A percentile compares a stretch with the other conserved stretches of the same genome.
Conservation (phyloP, 495 filamentous ascomycete species). For the Lichina pygmaea region DNA sequence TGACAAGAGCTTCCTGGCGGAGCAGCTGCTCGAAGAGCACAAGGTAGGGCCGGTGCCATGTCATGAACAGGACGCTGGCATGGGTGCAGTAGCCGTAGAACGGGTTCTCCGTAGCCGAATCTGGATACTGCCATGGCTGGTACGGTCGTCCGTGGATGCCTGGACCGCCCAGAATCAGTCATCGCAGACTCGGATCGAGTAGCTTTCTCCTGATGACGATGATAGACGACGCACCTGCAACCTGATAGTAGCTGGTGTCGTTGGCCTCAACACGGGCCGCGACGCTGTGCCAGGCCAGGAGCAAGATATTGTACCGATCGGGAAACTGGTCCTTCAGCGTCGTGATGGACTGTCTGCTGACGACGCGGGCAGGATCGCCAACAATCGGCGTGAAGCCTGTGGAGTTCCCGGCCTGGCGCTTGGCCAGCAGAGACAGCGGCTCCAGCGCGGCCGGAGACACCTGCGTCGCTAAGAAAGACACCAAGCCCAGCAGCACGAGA, state of each 20-base stretch:
- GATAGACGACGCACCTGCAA: background rate
- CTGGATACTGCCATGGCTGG: background rate
- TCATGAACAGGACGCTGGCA: background rate
- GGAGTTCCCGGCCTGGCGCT: too few relatives aligned
- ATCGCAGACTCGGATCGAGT: background rate
- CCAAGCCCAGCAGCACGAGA: too few relatives aligned
- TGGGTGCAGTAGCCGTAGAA: background rate
- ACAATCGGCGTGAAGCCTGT: background rate
- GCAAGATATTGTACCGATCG: background rate
- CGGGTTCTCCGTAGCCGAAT: background rate
- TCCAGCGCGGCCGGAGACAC: too few relatives aligned
- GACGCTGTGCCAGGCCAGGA: background rate
- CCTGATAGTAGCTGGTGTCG: background rate
- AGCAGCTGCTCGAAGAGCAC: background rate
- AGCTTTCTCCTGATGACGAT: background rate
- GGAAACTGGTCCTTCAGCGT: background rate
- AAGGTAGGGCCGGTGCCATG: background rate
- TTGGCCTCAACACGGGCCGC: background rate
- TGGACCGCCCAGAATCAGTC: background rate
- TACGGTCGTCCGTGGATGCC: constrained; percentile 1
- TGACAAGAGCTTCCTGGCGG: background rate
- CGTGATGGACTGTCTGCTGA: background rate
- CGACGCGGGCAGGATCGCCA: background rate
- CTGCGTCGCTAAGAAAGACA: too few relatives aligned
- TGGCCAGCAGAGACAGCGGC: too few relatives aligned